Evolutionary conservation across 1,284 basidiomycete species (phyloP), one percentile per base, ranked within the genome.

Genomic region (Boletellus dicymbophilus): DNA sequence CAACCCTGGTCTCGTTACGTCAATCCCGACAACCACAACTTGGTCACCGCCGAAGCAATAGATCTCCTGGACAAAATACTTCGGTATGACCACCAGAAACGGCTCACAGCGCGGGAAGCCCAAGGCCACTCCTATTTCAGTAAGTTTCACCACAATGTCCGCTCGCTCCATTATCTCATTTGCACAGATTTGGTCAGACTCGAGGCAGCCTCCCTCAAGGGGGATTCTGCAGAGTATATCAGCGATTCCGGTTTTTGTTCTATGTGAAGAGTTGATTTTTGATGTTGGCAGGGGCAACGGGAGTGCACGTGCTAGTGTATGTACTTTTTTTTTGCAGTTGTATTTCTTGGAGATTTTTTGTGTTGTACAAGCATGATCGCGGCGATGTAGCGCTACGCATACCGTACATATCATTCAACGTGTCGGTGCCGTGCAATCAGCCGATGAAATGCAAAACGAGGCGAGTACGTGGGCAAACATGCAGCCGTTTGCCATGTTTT

Each of bases 1-100:
- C 87, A 90, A 67, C 80, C 88, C 3, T 95, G 93, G 90, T 72
- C 77, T 21, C 75, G 81, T 52, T 90, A 87, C 68, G 75, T 85
- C 56, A 86, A 77, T 25, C 66, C 74, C 46, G 92, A 94, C 55
- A 93, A 90, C 68, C 84, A 87, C 66, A 72, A 78, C 40, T 85
- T 85, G 59, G 85, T 89, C 47, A 85, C 86, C 8, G 75, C 82
- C 54, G 90, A 91, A 61, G 85, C 84, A 2, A 71, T 90, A 56
- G 90, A 94, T 68, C 84, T 95, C 52, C 71, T 95, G 37, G 93
- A 95, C 70, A 89, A 87, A 70, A 72, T 95, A 53, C 76, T 95
- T 57, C 79, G 84, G 46, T 95, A 93, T 70, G 86, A 95, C 68
- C 92, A 94, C 66, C 83, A 84, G 66, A 88, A 93, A 66, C 80